phyloP scores from a whole-genome alignment of 345 rosid species.

The Psidium guajava region DNA sequence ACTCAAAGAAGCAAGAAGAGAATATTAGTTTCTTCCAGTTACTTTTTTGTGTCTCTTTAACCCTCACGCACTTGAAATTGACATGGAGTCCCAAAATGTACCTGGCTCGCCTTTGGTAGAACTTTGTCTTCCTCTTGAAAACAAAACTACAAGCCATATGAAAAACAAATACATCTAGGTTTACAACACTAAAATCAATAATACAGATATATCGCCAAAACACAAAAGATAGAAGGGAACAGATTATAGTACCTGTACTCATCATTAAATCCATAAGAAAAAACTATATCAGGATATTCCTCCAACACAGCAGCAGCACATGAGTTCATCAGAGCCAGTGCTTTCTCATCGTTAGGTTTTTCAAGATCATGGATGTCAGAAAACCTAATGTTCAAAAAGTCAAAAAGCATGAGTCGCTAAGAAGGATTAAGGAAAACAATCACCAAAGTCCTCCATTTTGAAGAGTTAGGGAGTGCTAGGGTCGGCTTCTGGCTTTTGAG shows the following conservation, averaged over 20 bases:
- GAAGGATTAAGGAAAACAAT: not conserved
- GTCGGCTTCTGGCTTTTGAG: not conserved
- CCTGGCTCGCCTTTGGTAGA: conserved; percentile 91
- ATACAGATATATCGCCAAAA: not conserved
- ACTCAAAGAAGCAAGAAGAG: not conserved
- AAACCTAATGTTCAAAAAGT: conserved; percentile 22
- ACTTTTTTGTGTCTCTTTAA: not conserved
- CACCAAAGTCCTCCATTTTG: not conserved
- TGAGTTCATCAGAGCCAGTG: conserved; percentile 59
- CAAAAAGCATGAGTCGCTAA: not conserved
- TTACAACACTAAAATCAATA: not conserved
- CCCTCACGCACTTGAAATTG: not conserved
- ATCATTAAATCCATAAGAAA: conserved; percentile 72
- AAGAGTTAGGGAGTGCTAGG: not conserved
- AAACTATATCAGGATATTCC: conserved; percentile 69
- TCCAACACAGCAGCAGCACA: conserved; percentile 54
- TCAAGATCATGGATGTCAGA: conserved; percentile 57
- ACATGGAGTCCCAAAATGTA: not conserved
- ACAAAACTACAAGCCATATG: conserved; percentile 43
- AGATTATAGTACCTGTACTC: conserved; percentile 50
- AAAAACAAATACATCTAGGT: not conserved
- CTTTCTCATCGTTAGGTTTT: conserved; percentile 66
- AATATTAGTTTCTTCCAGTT: not conserved
- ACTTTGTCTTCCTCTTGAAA: conserved; percentile 65
- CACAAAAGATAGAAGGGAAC: not conserved